These are phyloP conservation scores for Stygiomarasmius scandens DNA, from an alignment of 1,284 basidiomycete species.

Conservation along the genomic window DNA sequence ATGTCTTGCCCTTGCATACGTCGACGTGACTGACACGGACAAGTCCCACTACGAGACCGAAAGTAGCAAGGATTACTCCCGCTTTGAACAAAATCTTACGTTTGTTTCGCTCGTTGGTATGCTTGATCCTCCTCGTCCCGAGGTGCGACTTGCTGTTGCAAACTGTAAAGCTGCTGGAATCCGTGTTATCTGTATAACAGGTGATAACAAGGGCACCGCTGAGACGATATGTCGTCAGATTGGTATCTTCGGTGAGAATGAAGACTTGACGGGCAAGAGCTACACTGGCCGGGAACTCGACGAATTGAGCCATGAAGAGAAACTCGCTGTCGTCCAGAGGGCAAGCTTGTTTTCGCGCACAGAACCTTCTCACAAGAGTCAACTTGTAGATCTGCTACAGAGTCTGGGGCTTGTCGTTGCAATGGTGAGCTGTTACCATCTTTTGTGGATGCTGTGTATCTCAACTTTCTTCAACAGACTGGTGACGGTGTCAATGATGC, in stretches of 20 bases:
- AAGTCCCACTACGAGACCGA: slow-evolving; percentile 80
- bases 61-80: slow-evolving; percentile 79
- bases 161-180: slow-evolving; percentile 95
- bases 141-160: slow-evolving; percentile 85
- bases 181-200: slow-evolving; percentile 96
- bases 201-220: slow-evolving; percentile 97
- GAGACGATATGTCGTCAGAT: slow-evolving; percentile 97
- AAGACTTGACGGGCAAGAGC: slow-evolving; percentile 88
- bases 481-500: slow-evolving; percentile 98
- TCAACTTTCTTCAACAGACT: slow-evolving; percentile 48
- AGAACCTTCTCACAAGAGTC: slow-evolving; percentile 93
- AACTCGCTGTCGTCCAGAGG: slow-evolving; percentile 81
- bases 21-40: slow-evolving; percentile 78
- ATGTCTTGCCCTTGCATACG: slow-evolving; percentile 89
- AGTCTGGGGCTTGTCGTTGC: slow-evolving; percentile 93
- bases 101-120: slow-evolving; percentile 97
- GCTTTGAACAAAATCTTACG: slow-evolving; percentile 89
- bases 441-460: slow-evolving; percentile 4
- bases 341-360: slow-evolving; percentile 93
- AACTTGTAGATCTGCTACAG: slow-evolving; percentile 95
- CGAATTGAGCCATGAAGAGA: slow-evolving; percentile 77
- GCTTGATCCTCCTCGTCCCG: slow-evolving; percentile 97
- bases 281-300: slow-evolving; percentile 95
- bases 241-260: slow-evolving; percentile 85
- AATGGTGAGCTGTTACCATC: slow-evolving; percentile 68